These are phyloP conservation scores for Mycena galopus DNA, from an alignment of 768 basidiomycete species.

Conservation along the genomic window DNA sequence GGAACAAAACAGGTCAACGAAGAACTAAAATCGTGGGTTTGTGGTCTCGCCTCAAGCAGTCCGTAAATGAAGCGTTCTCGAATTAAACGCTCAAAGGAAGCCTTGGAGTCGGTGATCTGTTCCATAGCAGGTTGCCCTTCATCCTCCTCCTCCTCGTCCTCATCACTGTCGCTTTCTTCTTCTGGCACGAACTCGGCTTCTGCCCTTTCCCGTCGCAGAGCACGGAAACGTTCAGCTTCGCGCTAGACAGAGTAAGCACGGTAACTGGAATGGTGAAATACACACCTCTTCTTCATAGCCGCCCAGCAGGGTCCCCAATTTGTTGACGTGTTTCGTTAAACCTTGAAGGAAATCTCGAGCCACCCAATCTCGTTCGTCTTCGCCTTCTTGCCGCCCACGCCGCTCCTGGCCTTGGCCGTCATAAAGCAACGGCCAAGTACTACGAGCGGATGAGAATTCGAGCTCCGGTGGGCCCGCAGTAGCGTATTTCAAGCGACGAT, in stretches of 20 bases:
- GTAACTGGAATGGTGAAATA: not conserved
- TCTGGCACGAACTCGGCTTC: conserved; percentile 70
- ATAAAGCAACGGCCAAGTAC: conserved; percentile 79
- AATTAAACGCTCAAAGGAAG: conserved; percentile 70
- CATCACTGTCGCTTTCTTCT: conserved; percentile 76
- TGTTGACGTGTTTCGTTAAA: conserved; percentile 71
- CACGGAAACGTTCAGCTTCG: conserved; percentile 71
- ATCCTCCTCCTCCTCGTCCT: conserved; percentile 59
- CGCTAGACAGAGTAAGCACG: conserved; percentile 48
- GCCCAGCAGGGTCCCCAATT: conserved; percentile 73
- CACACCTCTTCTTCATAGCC: conserved; percentile 78
- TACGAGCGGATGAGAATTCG: conserved; percentile 63
- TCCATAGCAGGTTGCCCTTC: conserved; percentile 39
- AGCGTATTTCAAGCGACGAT: conserved; percentile 76
- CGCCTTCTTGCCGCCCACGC: conserved; percentile 62
- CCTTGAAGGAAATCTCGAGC: conserved; percentile 71
- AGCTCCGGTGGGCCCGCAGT: conserved; percentile 69
- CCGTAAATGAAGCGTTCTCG: conserved; percentile 83
- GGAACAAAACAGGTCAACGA: conserved; percentile 8
- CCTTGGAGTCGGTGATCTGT: conserved; percentile 62
- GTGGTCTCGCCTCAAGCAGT: conserved; percentile 70
- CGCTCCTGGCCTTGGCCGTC: conserved; percentile 65
- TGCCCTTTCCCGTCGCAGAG: conserved; percentile 56
- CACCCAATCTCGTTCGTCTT: conserved; percentile 81
- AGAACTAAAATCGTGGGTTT: not conserved